Percentiles rank a stretch among this genome's conserved stretches.
These are phyloP conservation scores for Aspergillus sojae DNA, from an alignment of 2,329 filamentous ascomycete species.

Conservation along the genomic window DNA sequence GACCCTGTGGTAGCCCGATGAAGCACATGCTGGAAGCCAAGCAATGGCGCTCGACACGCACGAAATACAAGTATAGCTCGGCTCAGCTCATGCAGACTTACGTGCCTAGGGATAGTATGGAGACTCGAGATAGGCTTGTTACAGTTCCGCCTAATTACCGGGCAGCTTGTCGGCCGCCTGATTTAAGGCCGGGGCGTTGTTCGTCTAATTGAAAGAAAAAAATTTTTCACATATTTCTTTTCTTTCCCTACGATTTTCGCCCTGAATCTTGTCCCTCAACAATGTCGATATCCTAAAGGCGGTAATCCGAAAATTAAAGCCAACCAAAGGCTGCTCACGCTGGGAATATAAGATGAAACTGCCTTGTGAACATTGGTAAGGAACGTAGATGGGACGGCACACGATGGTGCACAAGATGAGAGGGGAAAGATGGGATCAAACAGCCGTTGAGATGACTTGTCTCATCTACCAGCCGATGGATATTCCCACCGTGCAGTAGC, in stretches of 20 bases:
- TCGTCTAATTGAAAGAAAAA: neutral
- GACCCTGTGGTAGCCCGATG: neutral
- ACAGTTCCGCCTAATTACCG: neutral
- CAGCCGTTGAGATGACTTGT: slow-evolving; percentile 14
- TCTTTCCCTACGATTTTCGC: neutral
- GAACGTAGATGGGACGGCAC: neutral
- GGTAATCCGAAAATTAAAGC: neutral
- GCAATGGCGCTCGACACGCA: neutral
- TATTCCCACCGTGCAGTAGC: slow-evolving; percentile 13
- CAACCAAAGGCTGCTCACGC: neutral
- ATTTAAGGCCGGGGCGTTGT: neutral
- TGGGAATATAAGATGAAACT: neutral
- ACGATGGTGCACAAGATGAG: neutral
- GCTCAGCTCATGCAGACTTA: neutral
- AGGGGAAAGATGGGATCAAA: neutral
- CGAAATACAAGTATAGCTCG: neutral
- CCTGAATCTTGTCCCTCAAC: neutral
- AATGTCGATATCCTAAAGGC: neutral
- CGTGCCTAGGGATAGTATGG: neutral
- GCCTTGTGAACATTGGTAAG: neutral
- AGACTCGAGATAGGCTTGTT: neutral
- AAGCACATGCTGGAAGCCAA: neutral
- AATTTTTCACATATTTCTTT: neutral
- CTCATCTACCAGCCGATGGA: slow-evolving; percentile 4
- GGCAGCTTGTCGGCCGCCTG: neutral